Evolutionary conservation across 306 rosid genomes (phyloP).

Genomic region (Ammopiptanthus mongolicus): DNA sequence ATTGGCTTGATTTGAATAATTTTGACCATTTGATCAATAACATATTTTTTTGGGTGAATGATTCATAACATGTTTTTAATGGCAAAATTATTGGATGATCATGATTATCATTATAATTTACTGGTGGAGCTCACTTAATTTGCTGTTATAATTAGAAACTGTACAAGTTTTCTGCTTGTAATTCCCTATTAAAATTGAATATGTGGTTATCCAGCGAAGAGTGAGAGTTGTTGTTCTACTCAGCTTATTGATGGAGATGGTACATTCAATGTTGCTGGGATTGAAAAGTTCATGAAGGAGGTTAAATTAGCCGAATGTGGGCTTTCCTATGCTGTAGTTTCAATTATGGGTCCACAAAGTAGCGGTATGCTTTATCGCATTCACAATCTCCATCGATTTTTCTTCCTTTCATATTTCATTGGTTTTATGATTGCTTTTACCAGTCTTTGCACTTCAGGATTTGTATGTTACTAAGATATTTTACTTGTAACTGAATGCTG

Average conservation of each 20-base stretch:
- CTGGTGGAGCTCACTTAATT: background rate
- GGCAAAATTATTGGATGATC: background rate
- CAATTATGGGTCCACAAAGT: slow-evolving; percentile 96
- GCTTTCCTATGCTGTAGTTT: slow-evolving; percentile 82
- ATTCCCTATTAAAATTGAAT: slow-evolving; percentile 3
- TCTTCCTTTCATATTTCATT: background rate
- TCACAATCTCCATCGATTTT: background rate
- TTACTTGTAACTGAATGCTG: background rate
- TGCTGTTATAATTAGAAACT: background rate
- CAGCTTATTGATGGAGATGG: slow-evolving; percentile 97
- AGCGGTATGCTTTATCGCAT: slow-evolving; percentile 58
- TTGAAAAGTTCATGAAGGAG: slow-evolving; percentile 63
- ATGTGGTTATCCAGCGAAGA: slow-evolving; percentile 34
- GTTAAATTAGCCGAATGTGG: slow-evolving; percentile 73
- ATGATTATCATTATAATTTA: background rate
- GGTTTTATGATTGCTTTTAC: background rate
- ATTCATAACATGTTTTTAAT: background rate
- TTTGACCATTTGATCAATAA: slow-evolving; percentile 20
- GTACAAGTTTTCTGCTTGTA: background rate
- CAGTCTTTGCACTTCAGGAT: background rate
- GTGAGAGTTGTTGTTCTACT: slow-evolving; percentile 50
- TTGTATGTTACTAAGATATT: background rate
- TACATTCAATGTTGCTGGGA: slow-evolving; percentile 54
- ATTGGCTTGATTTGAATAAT: slow-evolving; percentile 16
- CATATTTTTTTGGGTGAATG: background rate